Conservation (phyloP, 2,329 filamentous ascomycete genomes). For the Paecilomyces niveus region DNA sequence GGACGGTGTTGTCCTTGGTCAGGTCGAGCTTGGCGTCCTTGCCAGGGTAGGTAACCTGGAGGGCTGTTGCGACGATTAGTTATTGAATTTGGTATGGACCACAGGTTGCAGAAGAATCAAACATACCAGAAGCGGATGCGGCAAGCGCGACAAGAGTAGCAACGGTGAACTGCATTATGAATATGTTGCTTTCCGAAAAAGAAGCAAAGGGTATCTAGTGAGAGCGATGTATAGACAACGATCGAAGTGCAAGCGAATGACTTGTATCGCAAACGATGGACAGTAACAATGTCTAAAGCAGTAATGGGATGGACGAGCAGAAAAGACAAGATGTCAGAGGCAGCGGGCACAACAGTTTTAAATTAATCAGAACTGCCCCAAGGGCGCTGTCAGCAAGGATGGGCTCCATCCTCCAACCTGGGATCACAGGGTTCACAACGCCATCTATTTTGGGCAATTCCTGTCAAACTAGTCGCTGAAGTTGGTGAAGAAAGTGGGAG, state of each 20-base stretch:
- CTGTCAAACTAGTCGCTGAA: not conserved
- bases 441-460: not conserved
- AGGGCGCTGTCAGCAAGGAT: not conserved
- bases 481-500: not conserved
- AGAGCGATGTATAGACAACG: not conserved
- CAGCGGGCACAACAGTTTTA: not conserved
- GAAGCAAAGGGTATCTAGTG: not conserved
- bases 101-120: not conserved
- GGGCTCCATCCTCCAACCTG: not conserved
- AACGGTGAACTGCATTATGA: conserved; percentile 22
- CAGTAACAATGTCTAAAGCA: not conserved
- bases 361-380: not conserved
- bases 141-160: conserved; percentile 20
- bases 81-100: not conserved
- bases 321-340: not conserved
- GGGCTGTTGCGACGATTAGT: conserved; percentile 15
- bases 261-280: not conserved
- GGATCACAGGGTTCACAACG: not conserved
- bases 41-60: conserved; percentile 28
- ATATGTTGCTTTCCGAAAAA: not conserved
- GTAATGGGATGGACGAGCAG: not conserved
- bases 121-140: conserved; percentile 21
- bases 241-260: conserved; percentile 2
- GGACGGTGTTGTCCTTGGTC: conserved; percentile 28
- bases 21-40: conserved; percentile 28